Base-by-base conservation (phyloP, 768 basidiomycete species). In the Mycena haematopus region DNA sequence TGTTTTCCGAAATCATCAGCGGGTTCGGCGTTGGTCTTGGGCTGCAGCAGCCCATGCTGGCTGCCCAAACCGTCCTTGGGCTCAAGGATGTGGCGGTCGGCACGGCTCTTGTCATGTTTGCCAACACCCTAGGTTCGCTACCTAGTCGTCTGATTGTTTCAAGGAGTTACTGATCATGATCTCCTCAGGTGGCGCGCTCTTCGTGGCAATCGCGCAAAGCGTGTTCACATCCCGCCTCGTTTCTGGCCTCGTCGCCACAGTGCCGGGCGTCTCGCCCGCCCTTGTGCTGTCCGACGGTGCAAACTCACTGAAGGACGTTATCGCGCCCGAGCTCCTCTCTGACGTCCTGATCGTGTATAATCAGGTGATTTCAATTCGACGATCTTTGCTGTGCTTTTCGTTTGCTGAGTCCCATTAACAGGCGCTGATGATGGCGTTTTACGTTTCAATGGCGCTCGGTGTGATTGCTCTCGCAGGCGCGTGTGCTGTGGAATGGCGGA, bases 21-120 rank as follows among this genome's bases (percentile, higher is more conserved):
- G 73, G 73, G 0, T 58, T 74, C 24, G 78, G 78, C 7, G 65
- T 72, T 4, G 78, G 78, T 15, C 36, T 66, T 19, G 65, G 62
- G 21, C 31, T 71, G 56, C 70, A 71, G 47, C 60, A 65, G 44
- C 70, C 70, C 29, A 53, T 69, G 54, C 35, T 71, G 8, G 65
- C 65, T 10, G 69, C 64, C 15, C 70, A 71, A 36, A 59, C 65
- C 13, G 65, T 65, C 1, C 60, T 71, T 24, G 45, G 47, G 17
- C 52, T 67, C 15, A 63, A 62, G 35, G 68, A 69, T 27, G 58
- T 69, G 15, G 65, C 66, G 6, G 44, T 63, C 6, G 66, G 64
- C 6, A 71, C 66, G 1, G 58, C 63, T n/a, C 38, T 63, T n/a
- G 57, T 71, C 31, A 68, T 71, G 62, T 71, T 71, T 55, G 60